Conservation (phyloP, 768 basidiomycete genomes). For the Leccinum longicurvipes region DNA sequence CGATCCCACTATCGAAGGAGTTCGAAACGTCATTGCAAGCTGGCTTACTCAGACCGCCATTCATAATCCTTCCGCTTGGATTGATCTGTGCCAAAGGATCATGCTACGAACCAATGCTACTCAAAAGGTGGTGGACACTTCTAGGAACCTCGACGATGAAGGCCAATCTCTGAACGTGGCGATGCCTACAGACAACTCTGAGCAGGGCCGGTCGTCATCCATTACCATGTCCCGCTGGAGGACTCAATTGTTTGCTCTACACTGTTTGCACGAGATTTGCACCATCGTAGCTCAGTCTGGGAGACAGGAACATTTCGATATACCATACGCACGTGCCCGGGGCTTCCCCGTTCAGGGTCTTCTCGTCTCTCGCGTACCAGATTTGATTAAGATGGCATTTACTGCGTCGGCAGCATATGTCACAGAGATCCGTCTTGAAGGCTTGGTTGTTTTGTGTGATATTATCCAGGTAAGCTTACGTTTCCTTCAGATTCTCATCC, state of each 20-base stretch:
- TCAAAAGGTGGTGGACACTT: conserved; percentile 67
- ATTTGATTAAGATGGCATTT: conserved; percentile 97
- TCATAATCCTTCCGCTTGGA: conserved; percentile 95
- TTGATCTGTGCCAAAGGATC: conserved; percentile 94
- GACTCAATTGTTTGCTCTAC: conserved; percentile 91
- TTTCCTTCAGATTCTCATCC: not conserved
- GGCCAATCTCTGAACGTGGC: conserved; percentile 83
- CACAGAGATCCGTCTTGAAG: conserved; percentile 90
- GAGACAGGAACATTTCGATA: conserved; percentile 80
- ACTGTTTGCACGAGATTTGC: conserved; percentile 90
- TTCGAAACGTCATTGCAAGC: conserved; percentile 86
- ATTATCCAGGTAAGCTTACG: conserved; percentile 72
- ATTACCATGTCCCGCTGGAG: conserved; percentile 83
- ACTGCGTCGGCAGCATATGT: conserved; percentile 96
- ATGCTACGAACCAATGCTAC: conserved; percentile 92
- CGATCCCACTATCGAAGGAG: conserved; percentile 90
- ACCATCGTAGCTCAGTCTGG: conserved; percentile 68
- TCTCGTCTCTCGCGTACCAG: conserved; percentile 81
- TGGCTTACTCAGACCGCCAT: conserved; percentile 96
- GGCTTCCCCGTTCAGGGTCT: conserved; percentile 60
- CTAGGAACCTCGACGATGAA: conserved; percentile 77
- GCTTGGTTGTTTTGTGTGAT: conserved; percentile 83
- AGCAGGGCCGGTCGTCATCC: conserved; percentile 33
- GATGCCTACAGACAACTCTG: conserved; percentile 30
- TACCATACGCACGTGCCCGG: conserved; percentile 59